Base-by-base conservation (phyloP, 345 rosid genomes). In the Eucalyptus curtisii region DNA sequence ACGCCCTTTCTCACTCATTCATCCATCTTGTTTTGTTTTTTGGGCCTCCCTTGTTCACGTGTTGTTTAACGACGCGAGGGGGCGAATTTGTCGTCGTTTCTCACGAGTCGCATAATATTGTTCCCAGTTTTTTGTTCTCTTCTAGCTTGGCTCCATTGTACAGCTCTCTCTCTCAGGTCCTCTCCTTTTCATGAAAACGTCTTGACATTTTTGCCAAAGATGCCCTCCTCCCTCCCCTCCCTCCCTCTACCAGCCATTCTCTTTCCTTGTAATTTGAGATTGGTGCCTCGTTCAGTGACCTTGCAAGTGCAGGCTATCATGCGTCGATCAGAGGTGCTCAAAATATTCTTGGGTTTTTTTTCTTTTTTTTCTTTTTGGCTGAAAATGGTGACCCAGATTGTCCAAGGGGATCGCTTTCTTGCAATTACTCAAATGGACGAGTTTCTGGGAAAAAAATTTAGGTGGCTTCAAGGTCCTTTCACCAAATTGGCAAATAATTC, bases 51-150 rank as follows among this genome's bases (percentile, higher is more conserved):
- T 61, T 91, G 89, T 90, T 92, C 94, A 92, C 94, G 94, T 92
- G 94, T 86, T 33, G 90, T 86, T 90, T 91, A 82, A n/a, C 87
- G 87, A 86, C 64, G 87, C 45, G 17, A 31, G 61, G 30, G 59
- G 37, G 87, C 86, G 89, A 87, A 64, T 88, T 92, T 92, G 94
- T 90, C 82, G 82, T 76, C 82, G 47, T 88, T 88, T 91, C 88
- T 91, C 95, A 92, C 90, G 93, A 89, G 91, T 90, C 90, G 91
- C 91, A 88, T 89, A 89, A 76, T 76, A 42, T 76, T 87, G 92
- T 31, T 52, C 33, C 45, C 87, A 86, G 87, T 76, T 11, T 86
- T 86, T 86, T 86, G 87, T 86, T 86, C 61, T 86, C 45, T 86
- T 86, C 44, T 50, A 55, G 61, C 27, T 86, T 86, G 87, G 87